Conservation (phyloP, 306 rosid genomes). For the Dalbergia cochinchinensis region DNA sequence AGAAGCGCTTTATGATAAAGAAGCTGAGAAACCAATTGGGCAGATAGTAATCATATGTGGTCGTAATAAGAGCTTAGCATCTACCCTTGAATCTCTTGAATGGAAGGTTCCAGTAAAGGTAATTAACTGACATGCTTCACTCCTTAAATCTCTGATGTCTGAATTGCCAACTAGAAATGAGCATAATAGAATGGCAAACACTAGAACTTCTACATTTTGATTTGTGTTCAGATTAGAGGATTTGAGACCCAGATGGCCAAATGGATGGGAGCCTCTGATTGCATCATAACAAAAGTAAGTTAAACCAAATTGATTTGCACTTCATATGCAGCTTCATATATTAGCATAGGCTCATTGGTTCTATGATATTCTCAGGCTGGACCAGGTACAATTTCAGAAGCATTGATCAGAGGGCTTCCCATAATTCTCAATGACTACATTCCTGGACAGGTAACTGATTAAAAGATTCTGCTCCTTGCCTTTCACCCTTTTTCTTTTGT, state of each 20-base stretch:
- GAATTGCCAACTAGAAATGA: slow-evolving; percentile 2
- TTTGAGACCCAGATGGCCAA: slow-evolving; percentile 91
- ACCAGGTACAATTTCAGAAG: slow-evolving; percentile 99
- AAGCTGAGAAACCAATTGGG: slow-evolving; percentile 74
- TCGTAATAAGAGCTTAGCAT: slow-evolving; percentile 71
- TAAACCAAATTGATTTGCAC: neutral
- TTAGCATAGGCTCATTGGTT: slow-evolving; percentile 38
- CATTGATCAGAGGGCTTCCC: slow-evolving; percentile 97
- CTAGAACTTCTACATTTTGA: slow-evolving; percentile 40
- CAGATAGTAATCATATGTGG: slow-evolving; percentile 88
- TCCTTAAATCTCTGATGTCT: slow-evolving; percentile 25
- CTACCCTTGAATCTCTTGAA: slow-evolving; percentile 68
- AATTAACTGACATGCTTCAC: slow-evolving; percentile 30
- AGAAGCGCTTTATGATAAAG: slow-evolving; percentile 74
- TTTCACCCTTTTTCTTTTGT: neutral
- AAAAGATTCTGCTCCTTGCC: slow-evolving; percentile 24
- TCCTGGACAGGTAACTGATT: slow-evolving; percentile 85
- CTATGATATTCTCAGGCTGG: slow-evolving; percentile 74
- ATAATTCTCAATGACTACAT: slow-evolving; percentile 94
- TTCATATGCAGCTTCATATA: slow-evolving; percentile 3
- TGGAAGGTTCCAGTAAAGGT: slow-evolving; percentile 96
- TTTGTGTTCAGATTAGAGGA: slow-evolving; percentile 74
- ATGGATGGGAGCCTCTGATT: slow-evolving; percentile 99
- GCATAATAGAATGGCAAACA: slow-evolving; percentile 11
- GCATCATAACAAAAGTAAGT: slow-evolving; percentile 95